Conservation (phyloP, 257 asterid genomes). For the Rubia yunnanensis region DNA sequence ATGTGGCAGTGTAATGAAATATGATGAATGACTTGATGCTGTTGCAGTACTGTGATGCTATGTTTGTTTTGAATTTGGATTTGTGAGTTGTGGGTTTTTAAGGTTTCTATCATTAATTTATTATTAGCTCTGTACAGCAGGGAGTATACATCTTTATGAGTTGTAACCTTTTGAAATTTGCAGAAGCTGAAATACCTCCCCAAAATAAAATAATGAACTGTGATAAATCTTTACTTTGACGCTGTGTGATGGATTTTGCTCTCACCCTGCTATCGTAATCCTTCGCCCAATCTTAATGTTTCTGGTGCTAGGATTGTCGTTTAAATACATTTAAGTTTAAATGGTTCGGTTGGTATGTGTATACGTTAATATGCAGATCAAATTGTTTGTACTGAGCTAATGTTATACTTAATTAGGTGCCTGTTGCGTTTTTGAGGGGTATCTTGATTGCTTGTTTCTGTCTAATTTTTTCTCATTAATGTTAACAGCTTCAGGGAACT, state of each 20-base stretch:
- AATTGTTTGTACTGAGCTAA: not conserved
- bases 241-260: not conserved
- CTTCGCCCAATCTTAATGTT: not conserved
- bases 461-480: not conserved
- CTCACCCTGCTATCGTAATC: not conserved
- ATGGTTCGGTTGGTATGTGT: not conserved
- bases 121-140: not conserved
- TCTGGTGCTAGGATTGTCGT: not conserved
- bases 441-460: slow-evolving; percentile 9
- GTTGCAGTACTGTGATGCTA: not conserved
- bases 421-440: not conserved
- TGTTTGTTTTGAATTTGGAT: not conserved
- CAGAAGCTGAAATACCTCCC: not conserved
- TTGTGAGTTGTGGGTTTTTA: not conserved
- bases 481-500: slow-evolving; percentile 66
- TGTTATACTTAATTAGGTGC: not conserved
- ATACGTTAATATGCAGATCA: not conserved
- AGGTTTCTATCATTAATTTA: not conserved
- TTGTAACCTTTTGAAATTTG: not conserved
- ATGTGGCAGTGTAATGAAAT: not conserved
- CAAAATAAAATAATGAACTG: not conserved
- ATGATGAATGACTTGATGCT: not conserved
- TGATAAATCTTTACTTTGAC: not conserved
- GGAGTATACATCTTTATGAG: not conserved
- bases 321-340: not conserved